Evolutionary conservation across 2,329 filamentous ascomycete genomes (phyloP).

Genomic region (Aulographum hederae): DNA sequence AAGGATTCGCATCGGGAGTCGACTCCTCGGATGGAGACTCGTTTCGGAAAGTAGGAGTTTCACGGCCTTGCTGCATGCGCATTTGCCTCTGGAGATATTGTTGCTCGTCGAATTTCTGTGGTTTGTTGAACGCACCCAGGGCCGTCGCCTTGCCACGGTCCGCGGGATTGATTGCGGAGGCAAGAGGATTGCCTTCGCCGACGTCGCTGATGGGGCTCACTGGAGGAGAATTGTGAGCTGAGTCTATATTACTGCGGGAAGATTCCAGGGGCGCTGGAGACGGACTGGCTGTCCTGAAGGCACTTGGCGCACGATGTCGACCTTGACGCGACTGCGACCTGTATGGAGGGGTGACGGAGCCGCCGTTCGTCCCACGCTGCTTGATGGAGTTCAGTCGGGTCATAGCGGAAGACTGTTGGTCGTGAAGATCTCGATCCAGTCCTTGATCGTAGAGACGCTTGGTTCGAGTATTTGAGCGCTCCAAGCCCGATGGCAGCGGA

Average conservation of each 20-base stretch:
- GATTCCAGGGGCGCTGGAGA: background rate
- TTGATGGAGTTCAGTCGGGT: constrained; percentile 66
- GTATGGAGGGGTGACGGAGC: background rate
- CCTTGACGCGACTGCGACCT: background rate
- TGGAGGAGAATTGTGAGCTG: constrained; percentile 32
- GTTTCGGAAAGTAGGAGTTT: constrained; percentile 31
- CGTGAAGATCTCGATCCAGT: constrained; percentile 59
- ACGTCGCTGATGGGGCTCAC: constrained; percentile 56
- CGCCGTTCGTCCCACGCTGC: constrained; percentile 24
- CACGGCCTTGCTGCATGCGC: constrained; percentile 35
- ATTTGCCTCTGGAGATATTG: constrained; percentile 69
- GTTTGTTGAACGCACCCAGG: constrained; percentile 53
- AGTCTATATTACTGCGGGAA: constrained; percentile 9
- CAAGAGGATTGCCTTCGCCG: constrained; percentile 45
- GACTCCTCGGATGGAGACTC: constrained; percentile 32
- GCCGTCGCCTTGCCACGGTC: constrained; percentile 73
- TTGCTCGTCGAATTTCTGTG: constrained; percentile 63
- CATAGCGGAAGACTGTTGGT: constrained; percentile 59
- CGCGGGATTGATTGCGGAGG: constrained; percentile 47
- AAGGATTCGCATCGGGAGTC: constrained; percentile 66
- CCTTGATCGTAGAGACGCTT: constrained; percentile 71
- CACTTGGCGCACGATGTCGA: background rate
- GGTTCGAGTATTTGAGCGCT: constrained; percentile 50
- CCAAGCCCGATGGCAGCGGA: constrained; percentile 20
- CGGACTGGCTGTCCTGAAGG: background rate